Evolutionary conservation across 164 flowering plant genomes (phyloP), one percentile per base, ranked within the genome.

Genomic region (Protea cynaroides): DNA sequence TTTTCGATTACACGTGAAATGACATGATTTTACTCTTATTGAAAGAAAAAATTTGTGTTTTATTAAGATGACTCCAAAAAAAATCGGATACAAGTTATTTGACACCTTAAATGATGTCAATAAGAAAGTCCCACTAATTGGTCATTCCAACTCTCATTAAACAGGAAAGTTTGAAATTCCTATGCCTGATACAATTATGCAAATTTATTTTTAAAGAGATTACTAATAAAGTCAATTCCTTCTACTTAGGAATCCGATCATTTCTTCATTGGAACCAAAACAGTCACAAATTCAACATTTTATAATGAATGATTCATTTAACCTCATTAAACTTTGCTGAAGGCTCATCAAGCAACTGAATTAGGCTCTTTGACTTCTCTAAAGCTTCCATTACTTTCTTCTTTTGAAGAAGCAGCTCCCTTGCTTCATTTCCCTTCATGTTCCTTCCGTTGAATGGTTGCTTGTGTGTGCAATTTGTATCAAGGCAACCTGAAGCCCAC

Each of bases 381-480:
- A 91, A 67, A 47, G 97, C 90, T 65, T 82, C 78, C 84, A 87
- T 79, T 50, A 91, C 79, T 65, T 87, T 91, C 80, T 81, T 80
- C 81, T 89, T 91, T 74, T 87, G 93, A 59, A 83, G 65, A 49
- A 91, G 92, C 40, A 87, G 69, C 51, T 88, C 92, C 69, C 94
- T 84, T 9, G 92, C 97, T 57, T 84, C 85, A 76, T 75, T 70
- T 67, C 85, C 97, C 64, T 74, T 81, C 46, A n/a, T n/a, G n/a
- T n/a, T n/a, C n/a, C n/a, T 29, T 29, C 4, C 34, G 34, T 29
- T 29, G 34, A 3, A 29, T 29, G 34, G 34, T 29, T 29, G 34
- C 5, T 3, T 29, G 34, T 29, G 34, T 29, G 2, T 29, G 5
- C 34, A 3, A 29, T 29, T 29, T 2, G 34, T 29, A 29, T 29